A percentile compares a stretch with the other conserved stretches of the same genome.
Evolutionary conservation across 1,139 yeast species (phyloP).

Genomic region (Pichia norvegensis): DNA sequence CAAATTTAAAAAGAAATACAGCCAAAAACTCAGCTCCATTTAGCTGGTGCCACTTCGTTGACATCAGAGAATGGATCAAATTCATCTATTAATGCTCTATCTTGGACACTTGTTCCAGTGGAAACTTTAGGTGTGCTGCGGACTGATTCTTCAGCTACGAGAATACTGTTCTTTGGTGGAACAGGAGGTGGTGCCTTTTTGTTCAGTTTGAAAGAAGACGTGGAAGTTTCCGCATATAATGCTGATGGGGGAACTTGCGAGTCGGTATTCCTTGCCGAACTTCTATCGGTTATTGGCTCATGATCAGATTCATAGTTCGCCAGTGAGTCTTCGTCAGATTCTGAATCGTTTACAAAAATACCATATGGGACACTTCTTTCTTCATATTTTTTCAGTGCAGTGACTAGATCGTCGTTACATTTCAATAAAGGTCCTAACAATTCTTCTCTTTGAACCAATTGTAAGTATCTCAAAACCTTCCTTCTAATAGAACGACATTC

Average conservation of each 20-base stretch:
- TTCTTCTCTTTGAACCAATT: conserved; percentile 76
- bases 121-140: background rate
- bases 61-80: conserved; percentile 18
- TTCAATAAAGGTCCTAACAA: conserved; percentile 76
- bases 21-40: conserved; percentile 7
- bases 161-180: conserved; percentile 13
- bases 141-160: background rate
- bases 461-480: conserved; percentile 71
- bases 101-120: too few species aligned
- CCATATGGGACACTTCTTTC: conserved; percentile 40
- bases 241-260: background rate
- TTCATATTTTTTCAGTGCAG: conserved; percentile 64
- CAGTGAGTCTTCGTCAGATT: conserved; percentile 31
- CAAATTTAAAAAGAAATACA: too few species aligned
- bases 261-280: too few species aligned
- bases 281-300: conserved; percentile 13
- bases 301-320: conserved; percentile 29
- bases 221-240: background rate
- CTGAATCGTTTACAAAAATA: conserved; percentile 18
- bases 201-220: background rate
- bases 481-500: conserved; percentile 72
- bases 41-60: conserved; percentile 15
- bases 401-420: conserved; percentile 84
- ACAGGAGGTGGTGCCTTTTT: conserved; percentile 17
- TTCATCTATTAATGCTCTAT: conserved; percentile 3